Evolutionary conservation across 768 basidiomycete species (phyloP), one percentile per base, ranked within the genome.

Genomic region (Phanerodontia chrysosporium): DNA sequence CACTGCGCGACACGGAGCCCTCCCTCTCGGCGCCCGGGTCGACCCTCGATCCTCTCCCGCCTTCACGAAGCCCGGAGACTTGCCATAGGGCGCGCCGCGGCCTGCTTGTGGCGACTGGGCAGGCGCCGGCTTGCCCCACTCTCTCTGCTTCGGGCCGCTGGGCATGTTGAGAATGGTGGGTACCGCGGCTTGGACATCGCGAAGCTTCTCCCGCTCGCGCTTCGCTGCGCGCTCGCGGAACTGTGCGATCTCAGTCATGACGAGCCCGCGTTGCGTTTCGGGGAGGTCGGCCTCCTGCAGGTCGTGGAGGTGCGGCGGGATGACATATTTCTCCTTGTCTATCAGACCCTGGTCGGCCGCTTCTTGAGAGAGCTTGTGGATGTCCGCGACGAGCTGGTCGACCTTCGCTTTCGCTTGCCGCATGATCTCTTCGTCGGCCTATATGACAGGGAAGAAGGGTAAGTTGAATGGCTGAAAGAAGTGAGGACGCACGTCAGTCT

Each of bases 251-350:
- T 98, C 95, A 29, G 91, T 92, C 62, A 98, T 91, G 61, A 98
- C 95, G 55, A 95, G 86, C 5, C 90, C 93, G 35, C 96, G 89
- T 66, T 84, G 85, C 0, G 92, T 92, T 75, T 99, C 97, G 24
- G 97, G 96, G 45, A 99, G 83, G 69, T 99, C 97, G 54, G 94
- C 92, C 75, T 97, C 95, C 69, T 94, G 90, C 45, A 99, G 80
- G 74, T 98, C 97, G 73, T 93, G 92, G 21, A 98, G 81, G 74
- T 99, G 97, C n/a, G 92, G 91, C 25, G 94, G 94, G 45, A 97
- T 92, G 62, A 92, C 81, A 70, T 92, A 91, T 81, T 88, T 87
- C 74, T 93, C 90, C 68, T 89, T 87, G 73, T 91, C 88, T 55
- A 85, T 83, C 39, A 84, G 78, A n/a, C 87, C 88, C 58, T 71